Evolutionary conservation across 2,329 filamentous ascomycete species (phyloP).

Genomic region (Aspergillus carbonarius): DNA sequence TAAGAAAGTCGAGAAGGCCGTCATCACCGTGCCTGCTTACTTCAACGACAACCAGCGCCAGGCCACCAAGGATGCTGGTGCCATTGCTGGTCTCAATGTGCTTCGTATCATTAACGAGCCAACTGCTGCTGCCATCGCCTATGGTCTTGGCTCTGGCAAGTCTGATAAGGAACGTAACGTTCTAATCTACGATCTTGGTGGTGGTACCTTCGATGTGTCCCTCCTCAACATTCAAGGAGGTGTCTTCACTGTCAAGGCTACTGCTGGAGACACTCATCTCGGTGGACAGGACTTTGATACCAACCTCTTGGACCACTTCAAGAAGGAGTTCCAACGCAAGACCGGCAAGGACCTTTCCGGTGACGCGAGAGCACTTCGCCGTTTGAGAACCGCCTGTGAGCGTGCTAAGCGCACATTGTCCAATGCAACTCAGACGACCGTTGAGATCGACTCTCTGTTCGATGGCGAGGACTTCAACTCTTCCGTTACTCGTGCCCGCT

Average conservation of each 20-base stretch:
- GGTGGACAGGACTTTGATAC: slow-evolving; percentile 97
- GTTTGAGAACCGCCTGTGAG: slow-evolving; percentile 97
- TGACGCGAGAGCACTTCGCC: slow-evolving; percentile 88
- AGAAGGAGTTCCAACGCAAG: slow-evolving; percentile 86
- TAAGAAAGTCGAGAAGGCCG: slow-evolving; percentile 98
- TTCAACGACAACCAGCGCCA: slow-evolving; percentile 99
- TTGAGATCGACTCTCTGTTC: slow-evolving; percentile 98
- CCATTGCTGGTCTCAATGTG: slow-evolving; percentile 94
- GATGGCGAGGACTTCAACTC: slow-evolving; percentile 97
- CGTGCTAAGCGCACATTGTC: slow-evolving; percentile 99
- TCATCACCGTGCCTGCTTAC: slow-evolving; percentile 98
- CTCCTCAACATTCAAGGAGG: slow-evolving; percentile 98
- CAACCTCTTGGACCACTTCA: slow-evolving; percentile 93
- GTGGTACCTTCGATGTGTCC: slow-evolving; percentile 99
- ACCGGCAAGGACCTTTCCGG: slow-evolving; percentile 75
- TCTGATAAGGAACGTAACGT: slow-evolving; percentile 98
- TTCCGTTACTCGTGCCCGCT: slow-evolving; percentile 96
- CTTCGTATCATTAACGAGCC: slow-evolving; percentile 99
- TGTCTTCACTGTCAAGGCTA: slow-evolving; percentile 99
- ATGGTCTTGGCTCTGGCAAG: slow-evolving; percentile 94
- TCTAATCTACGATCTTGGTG: slow-evolving; percentile 99
- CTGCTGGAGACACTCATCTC: slow-evolving; percentile 94
- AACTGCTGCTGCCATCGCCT: slow-evolving; percentile 95
- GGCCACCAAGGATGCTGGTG: slow-evolving; percentile 98
- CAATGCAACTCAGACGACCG: slow-evolving; percentile 93